These are phyloP conservation scores for Mycena crocata DNA, from an alignment of 768 basidiomycete species.

Conservation along the genomic window DNA sequence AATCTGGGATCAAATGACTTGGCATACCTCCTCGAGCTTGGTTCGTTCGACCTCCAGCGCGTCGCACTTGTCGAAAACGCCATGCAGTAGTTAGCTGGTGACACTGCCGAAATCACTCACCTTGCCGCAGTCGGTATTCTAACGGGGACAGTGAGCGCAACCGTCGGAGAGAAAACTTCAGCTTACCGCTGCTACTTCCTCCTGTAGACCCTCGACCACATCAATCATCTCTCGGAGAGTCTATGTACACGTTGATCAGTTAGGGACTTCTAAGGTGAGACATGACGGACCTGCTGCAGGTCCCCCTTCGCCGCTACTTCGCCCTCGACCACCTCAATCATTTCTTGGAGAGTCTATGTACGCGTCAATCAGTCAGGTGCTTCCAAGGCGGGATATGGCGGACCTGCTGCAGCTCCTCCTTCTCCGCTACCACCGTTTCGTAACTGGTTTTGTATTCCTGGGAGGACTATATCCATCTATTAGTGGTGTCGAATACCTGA, in stretches of 20 bases:
- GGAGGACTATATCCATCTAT: too few relatives aligned
- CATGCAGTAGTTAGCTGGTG: too few relatives aligned
- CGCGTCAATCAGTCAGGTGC: background rate
- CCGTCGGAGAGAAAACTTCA: too few relatives aligned
- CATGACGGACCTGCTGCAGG: background rate
- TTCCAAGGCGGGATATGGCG: background rate
- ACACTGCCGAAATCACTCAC: too few relatives aligned
- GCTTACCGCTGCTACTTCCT: background rate
- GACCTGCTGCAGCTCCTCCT: slow-evolving; percentile 14
- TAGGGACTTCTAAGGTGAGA: background rate
- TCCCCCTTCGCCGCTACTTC: background rate
- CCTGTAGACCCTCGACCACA: background rate
- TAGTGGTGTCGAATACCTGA: too few relatives aligned
- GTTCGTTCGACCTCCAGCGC: background rate
- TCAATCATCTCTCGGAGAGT: slow-evolving; percentile 14
- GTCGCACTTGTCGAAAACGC: background rate
- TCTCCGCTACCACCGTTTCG: background rate
- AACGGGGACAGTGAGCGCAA: too few relatives aligned
- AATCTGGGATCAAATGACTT: too few relatives aligned
- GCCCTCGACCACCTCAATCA: slow-evolving; percentile 9
- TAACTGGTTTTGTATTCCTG: background rate
- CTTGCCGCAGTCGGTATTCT: background rate
- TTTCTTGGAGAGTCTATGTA: slow-evolving; percentile 10
- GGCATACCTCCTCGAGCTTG: background rate
- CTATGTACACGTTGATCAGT: background rate